Conservation (phyloP, 225 moss, liverwort and hornwort species). For the Neckera pumila region DNA sequence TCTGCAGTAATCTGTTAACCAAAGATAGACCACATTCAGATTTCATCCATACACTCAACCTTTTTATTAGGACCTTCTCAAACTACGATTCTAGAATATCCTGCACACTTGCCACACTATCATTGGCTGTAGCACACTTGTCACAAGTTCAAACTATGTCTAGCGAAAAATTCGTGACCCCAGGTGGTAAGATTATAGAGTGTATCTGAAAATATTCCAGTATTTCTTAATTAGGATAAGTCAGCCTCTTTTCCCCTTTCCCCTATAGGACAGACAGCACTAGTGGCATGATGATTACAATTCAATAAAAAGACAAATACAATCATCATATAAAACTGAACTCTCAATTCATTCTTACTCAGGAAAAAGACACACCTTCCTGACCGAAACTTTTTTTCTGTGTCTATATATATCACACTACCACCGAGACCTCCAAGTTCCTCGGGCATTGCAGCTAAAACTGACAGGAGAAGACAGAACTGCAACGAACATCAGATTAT, state of each 20-base stretch:
- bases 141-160: background rate
- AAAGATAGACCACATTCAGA: background rate
- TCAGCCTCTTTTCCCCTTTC: background rate
- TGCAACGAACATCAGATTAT: slow-evolving; percentile 20
- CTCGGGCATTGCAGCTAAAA: slow-evolving; percentile 50
- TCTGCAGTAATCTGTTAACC: slow-evolving; percentile 56
- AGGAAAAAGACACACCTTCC: slow-evolving; percentile 29
- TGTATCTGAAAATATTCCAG: background rate
- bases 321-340: background rate
- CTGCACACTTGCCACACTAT: background rate
- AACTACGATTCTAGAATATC: background rate
- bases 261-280: background rate
- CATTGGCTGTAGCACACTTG: background rate
- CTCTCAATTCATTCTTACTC: background rate
- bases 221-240: background rate
- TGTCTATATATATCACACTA: slow-evolving; percentile 69
- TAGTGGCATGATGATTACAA: background rate
- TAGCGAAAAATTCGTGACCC: background rate
- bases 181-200: background rate
- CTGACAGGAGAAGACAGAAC: slow-evolving; percentile 62
- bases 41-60: background rate
- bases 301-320: background rate
- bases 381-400: slow-evolving; percentile 66
- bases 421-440: slow-evolving; percentile 42
- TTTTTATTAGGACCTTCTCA: background rate